A percentile compares a stretch with the other conserved stretches of the same genome.
phyloP scores from a whole-genome alignment of 371 early-diverging fungal species.

The Sporodiniella umbellata region DNA sequence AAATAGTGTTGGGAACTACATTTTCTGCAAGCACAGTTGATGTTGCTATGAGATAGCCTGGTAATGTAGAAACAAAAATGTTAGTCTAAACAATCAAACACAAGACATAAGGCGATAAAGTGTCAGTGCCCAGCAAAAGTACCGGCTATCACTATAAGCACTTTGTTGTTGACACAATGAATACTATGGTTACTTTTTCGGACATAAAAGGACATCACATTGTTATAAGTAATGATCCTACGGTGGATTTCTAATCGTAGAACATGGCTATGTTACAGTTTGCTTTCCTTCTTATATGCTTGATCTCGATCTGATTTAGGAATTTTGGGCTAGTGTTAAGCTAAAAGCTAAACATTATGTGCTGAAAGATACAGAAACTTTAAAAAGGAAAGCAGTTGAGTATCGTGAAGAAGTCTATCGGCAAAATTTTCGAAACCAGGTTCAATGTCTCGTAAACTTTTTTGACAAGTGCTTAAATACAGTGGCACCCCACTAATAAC shows the following conservation, averaged over 20 bases:
- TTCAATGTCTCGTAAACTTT: slow-evolving; percentile 10
- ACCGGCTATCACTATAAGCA: slow-evolving; percentile 6
- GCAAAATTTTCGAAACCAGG: slow-evolving; percentile 7
- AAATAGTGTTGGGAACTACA: slow-evolving; percentile 5
- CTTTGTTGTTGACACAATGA: slow-evolving; percentile 7
- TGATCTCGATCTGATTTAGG: slow-evolving; percentile 11
- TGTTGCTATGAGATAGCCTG: slow-evolving; percentile 4
- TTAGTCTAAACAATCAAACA: slow-evolving; percentile 5
- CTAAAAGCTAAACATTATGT: slow-evolving; percentile 11
- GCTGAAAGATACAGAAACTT: slow-evolving; percentile 13
- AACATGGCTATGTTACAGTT: slow-evolving; percentile 15
- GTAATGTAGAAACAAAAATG: slow-evolving; percentile 7
- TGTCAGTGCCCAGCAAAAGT: slow-evolving; percentile 5
- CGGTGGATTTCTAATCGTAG: slow-evolving; percentile 9
- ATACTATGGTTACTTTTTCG: slow-evolving; percentile 9
- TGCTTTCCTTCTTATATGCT: slow-evolving; percentile 15
- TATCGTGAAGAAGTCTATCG: not conserved
- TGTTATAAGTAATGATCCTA: not conserved
- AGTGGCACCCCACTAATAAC: no score
- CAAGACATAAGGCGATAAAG: slow-evolving; percentile 6
- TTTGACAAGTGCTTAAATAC: slow-evolving; percentile 14
- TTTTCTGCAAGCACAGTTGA: not conserved
- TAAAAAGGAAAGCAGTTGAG: slow-evolving; percentile 8
- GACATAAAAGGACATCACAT: slow-evolving; percentile 9
- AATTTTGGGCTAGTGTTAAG: slow-evolving; percentile 16